A percentile compares a stretch with the other conserved stretches of the same genome.
Evolutionary conservation across 164 flowering plant species (phyloP).

Genomic region (Nelumbo lutea): DNA sequence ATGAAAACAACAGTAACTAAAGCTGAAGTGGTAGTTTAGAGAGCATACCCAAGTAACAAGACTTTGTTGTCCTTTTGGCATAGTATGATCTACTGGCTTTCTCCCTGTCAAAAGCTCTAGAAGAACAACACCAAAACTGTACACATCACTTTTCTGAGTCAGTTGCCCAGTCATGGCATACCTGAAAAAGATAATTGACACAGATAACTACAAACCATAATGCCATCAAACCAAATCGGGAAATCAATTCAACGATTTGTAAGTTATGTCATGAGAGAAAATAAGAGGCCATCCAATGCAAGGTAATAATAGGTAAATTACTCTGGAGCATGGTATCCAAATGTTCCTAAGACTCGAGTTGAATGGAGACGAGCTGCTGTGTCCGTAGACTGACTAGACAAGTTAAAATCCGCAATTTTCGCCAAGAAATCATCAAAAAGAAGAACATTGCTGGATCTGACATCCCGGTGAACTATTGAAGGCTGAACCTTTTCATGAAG

Average conservation of each 20-base stretch:
- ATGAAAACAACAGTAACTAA: not conserved
- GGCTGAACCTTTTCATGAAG: slow-evolving; percentile 70
- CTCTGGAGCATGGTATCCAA: slow-evolving; percentile 86
- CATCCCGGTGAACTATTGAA: slow-evolving; percentile 61
- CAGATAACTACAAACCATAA: not conserved
- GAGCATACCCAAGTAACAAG: slow-evolving; percentile 63
- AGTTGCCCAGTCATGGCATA: slow-evolving; percentile 79
- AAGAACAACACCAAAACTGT: slow-evolving; percentile 74
- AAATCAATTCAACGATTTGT: not conserved
- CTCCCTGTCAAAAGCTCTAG: slow-evolving; percentile 67
- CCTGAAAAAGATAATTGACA: slow-evolving; percentile 19
- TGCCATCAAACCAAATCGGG: not conserved
- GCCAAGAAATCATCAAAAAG: slow-evolving; percentile 55
- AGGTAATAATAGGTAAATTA: slow-evolving; percentile 7
- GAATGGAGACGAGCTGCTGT: slow-evolving; percentile 72
- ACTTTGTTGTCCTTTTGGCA: slow-evolving; percentile 79
- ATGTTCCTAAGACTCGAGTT: slow-evolving; percentile 72
- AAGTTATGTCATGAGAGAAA: not conserved
- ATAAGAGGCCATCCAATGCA: not conserved
- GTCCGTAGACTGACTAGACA: slow-evolving; percentile 60
- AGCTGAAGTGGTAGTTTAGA: not conserved
- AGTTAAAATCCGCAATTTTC: slow-evolving; percentile 65
- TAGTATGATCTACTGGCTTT: slow-evolving; percentile 72
- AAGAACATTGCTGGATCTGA: slow-evolving; percentile 71
- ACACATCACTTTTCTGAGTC: slow-evolving; percentile 67